Conservation (phyloP, 2,329 filamentous ascomycete species). For the Aspergillus piperis region DNA sequence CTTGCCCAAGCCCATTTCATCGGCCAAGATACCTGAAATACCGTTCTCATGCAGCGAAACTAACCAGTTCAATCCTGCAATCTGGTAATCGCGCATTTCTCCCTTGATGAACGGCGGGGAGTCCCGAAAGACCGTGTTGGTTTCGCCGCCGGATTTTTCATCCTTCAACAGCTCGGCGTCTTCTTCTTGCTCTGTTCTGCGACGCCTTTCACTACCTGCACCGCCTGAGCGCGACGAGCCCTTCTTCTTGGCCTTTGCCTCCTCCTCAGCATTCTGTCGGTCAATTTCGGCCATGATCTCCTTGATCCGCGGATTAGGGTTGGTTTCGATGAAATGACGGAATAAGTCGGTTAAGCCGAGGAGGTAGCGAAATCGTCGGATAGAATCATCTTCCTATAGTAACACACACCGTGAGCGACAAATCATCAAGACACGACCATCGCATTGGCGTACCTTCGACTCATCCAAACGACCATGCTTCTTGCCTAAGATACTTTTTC, state of each 20-base stretch:
- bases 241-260: constrained; percentile 71
- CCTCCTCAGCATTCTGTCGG: constrained; percentile 77
- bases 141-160: constrained; percentile 82
- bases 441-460: constrained; percentile 68
- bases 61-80: constrained; percentile 95
- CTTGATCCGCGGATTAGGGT: constrained; percentile 90
- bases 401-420: constrained; percentile 16
- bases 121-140: constrained; percentile 89
- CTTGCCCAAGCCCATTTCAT: constrained; percentile 98
- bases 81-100: constrained; percentile 92
- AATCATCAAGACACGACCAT: neutral
- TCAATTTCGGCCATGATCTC: constrained; percentile 95
- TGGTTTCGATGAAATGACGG: constrained; percentile 97
- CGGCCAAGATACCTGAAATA: constrained; percentile 95
- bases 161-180: constrained; percentile 85
- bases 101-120: constrained; percentile 88
- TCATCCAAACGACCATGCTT: constrained; percentile 91
- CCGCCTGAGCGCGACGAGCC: constrained; percentile 79
- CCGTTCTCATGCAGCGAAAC: constrained; percentile 97
- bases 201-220: constrained; percentile 72
- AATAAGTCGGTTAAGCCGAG: constrained; percentile 95
- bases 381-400: constrained; percentile 83
- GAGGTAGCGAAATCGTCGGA: constrained; percentile 90
- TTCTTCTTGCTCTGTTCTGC: constrained; percentile 95
- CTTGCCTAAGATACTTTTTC: constrained; percentile 89